phyloP scores from a whole-genome alignment of 2,329 filamentous ascomycete genomes.

The Rosellinia necatrix region DNA sequence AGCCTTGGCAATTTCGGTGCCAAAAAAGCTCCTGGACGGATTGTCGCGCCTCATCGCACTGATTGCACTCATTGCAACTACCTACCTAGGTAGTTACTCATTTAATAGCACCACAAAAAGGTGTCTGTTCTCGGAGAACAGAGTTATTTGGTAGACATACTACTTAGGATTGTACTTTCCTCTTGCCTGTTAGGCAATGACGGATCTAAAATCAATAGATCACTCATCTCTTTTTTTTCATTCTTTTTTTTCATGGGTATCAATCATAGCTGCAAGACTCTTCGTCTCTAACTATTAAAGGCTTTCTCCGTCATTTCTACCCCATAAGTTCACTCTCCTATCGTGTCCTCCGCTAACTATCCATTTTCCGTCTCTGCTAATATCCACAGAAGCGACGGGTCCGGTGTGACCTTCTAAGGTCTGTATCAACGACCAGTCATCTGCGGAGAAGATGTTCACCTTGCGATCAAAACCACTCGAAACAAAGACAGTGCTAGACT shows the following conservation, averaged over 20 bases:
- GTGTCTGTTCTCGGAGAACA: too few relatives aligned
- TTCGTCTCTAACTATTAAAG: conserved; percentile 41
- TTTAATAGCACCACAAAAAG: too few relatives aligned
- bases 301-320: conserved; percentile 73
- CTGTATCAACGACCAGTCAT: conserved; percentile 92
- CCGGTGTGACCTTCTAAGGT: conserved; percentile 88
- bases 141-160: too few relatives aligned
- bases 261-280: conserved; percentile 22
- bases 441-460: conserved; percentile 93
- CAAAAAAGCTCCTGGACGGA: too few relatives aligned
- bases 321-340: conserved; percentile 95
- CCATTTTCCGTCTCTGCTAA: conserved; percentile 84
- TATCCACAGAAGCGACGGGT: conserved; percentile 88
- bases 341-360: conserved; percentile 95
- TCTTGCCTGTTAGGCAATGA: too few relatives aligned
- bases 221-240: neutral
- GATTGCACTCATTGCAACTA: too few relatives aligned
- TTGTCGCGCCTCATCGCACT: too few relatives aligned
- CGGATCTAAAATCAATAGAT: neutral
- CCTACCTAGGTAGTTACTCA: too few relatives aligned
- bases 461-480: conserved; percentile 92
- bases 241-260: conserved; percentile 32
- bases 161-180: too few relatives aligned
- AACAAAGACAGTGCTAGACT: conserved; percentile 89
- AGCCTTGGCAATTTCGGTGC: too few relatives aligned